Percentiles rank a stretch among this genome's conserved stretches.
Conservation (phyloP, 2,329 filamentous ascomycete genomes). For the Myriosclerotinia scirpicola region DNA sequence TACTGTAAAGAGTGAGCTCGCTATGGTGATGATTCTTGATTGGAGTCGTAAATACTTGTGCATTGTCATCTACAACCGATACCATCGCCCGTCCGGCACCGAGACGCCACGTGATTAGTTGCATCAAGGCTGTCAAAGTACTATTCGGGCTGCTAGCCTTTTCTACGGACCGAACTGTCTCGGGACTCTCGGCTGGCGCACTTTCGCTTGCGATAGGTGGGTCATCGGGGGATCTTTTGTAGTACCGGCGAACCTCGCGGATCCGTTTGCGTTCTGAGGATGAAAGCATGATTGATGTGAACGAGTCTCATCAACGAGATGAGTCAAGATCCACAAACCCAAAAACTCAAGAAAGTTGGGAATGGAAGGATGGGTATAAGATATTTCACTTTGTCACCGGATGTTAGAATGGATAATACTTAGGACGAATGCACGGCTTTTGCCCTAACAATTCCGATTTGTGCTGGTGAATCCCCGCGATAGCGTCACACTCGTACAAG, state of each 20-base stretch:
- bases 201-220: slow-evolving; percentile 4
- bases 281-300: slow-evolving; percentile 9
- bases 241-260: slow-evolving; percentile 22
- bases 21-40: not conserved
- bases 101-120: slow-evolving; percentile 50
- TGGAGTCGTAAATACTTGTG: slow-evolving; percentile 23
- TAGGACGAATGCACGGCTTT: not conserved
- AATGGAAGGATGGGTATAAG: slow-evolving; percentile 1
- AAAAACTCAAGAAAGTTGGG: not conserved
- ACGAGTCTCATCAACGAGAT: not conserved
- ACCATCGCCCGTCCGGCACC: slow-evolving; percentile 48
- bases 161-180: slow-evolving; percentile 7
- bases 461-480: not conserved
- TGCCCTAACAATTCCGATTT: slow-evolving; percentile 4
- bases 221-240: slow-evolving; percentile 18
- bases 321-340: not conserved
- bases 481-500: slow-evolving; percentile 2
- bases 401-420: not conserved
- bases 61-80: slow-evolving; percentile 44
- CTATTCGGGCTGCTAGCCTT: slow-evolving; percentile 41
- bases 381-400: slow-evolving; percentile 1
- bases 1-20: slow-evolving; percentile 41
- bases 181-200: slow-evolving; percentile 3
- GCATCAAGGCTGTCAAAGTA: slow-evolving; percentile 45
- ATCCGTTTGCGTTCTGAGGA: slow-evolving; percentile 18